phyloP scores from a whole-genome alignment of 352 stramenopile genomes.

The Globisporangium barbulae region DNA sequence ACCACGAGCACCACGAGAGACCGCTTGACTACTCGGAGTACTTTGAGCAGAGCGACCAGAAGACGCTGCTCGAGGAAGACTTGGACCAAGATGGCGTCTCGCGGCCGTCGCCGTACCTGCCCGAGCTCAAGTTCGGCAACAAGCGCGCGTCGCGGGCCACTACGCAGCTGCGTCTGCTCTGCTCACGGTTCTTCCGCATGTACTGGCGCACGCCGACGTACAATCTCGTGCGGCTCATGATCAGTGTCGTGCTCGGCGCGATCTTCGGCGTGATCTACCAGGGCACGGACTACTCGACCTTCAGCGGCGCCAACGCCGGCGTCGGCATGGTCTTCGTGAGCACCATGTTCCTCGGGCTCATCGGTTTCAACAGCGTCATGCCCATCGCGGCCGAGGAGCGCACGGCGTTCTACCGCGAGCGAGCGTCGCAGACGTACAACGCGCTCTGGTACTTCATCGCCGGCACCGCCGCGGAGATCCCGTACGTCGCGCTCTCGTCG shows the following conservation, averaged over 20 bases:
- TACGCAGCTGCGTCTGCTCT: slow-evolving; percentile 40
- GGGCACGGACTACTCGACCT: slow-evolving; percentile 46
- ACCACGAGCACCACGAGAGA: neutral
- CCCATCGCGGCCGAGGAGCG: slow-evolving; percentile 78
- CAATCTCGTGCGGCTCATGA: slow-evolving; percentile 72
- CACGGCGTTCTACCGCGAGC: slow-evolving; percentile 92
- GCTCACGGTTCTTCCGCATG: slow-evolving; percentile 58
- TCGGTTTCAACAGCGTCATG: slow-evolving; percentile 78
- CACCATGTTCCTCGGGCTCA: slow-evolving; percentile 79
- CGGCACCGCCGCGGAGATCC: slow-evolving; percentile 77
- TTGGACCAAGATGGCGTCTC: slow-evolving; percentile 42
- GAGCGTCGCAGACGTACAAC: slow-evolving; percentile 89
- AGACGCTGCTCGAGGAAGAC: slow-evolving; percentile 33
- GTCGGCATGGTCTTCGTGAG: slow-evolving; percentile 83
- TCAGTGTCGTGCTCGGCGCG: slow-evolving; percentile 63
- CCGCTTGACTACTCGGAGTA: slow-evolving; percentile 36
- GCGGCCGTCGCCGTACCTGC: slow-evolving; percentile 25
- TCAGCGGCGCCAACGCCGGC: slow-evolving; percentile 35
- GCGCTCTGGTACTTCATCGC: slow-evolving; percentile 77
- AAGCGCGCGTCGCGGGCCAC: slow-evolving; percentile 29
- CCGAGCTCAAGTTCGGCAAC: slow-evolving; percentile 35
- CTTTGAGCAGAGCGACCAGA: slow-evolving; percentile 36
- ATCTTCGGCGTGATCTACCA: slow-evolving; percentile 79
- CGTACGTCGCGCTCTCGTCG: slow-evolving; percentile 38
- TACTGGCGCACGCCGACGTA: slow-evolving; percentile 89